These are phyloP conservation scores for Mortierella sp. DNA, from an alignment of 371 early-diverging fungal species.

Conservation along the genomic window DNA sequence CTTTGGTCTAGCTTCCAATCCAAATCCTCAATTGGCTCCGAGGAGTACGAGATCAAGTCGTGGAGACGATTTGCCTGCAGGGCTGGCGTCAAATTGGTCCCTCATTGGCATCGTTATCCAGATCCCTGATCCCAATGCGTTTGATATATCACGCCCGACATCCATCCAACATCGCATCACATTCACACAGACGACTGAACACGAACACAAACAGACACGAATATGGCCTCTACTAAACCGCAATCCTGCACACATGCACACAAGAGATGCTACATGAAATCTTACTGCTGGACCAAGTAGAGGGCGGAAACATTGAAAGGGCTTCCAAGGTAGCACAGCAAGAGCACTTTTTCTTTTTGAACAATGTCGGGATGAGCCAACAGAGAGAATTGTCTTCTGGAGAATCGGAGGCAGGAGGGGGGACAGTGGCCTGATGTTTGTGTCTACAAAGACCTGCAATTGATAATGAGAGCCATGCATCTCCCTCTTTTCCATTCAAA, in stretches of 20 bases:
- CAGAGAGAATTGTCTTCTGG: not conserved
- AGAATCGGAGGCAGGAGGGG: not conserved
- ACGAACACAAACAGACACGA: too few relatives aligned
- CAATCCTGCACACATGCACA: constrained; percentile 4
- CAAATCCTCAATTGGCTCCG: too few relatives aligned
- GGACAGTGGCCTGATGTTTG: constrained; percentile 20
- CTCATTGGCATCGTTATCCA: too few relatives aligned
- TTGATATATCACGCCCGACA: too few relatives aligned
- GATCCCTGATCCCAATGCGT: too few relatives aligned
- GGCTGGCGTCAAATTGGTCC: too few relatives aligned
- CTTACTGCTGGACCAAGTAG: not conserved
- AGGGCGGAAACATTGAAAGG: constrained; percentile 6
- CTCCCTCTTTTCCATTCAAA: not conserved
- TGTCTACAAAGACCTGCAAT: not conserved
- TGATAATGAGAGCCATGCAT: not conserved
- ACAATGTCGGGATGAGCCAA: not conserved
- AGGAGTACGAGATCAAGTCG: too few relatives aligned
- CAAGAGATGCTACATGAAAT: not conserved
- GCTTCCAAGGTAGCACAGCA: constrained; percentile 39
- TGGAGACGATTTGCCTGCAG: too few relatives aligned
- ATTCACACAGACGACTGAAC: too few relatives aligned
- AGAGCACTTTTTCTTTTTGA: constrained; percentile 21
- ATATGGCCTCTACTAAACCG: too few relatives aligned
- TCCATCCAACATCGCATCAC: too few relatives aligned
- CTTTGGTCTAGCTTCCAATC: too few relatives aligned